Evolutionary conservation across 1,284 basidiomycete genomes (phyloP), one percentile per base, ranked within the genome.

Genomic region (Cyathus olla): DNA sequence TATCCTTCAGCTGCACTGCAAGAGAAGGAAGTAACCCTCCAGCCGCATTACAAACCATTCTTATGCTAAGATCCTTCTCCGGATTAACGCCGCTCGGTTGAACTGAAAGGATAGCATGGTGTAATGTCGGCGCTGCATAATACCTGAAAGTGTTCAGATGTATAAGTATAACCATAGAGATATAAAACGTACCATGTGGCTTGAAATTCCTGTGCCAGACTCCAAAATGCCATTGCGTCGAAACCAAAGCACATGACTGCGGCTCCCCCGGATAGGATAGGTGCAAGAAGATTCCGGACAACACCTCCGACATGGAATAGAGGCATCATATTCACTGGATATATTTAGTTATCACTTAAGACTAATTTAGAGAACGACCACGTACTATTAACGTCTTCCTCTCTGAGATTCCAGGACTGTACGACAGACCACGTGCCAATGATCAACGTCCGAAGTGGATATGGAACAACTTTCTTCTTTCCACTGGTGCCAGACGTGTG

Each of bases 251-350:
- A 89, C 71, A 91, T 85, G 61, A 90, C 86, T 3, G 87, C 82
- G 62, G 83, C 84, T 9, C 87, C 87, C 4, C 87, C 85, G 21
- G 87, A 85, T 44, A 87, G 78, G 6, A 90, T 73, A 1, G 89
- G 87, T 9, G 89, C 85, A 21, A 90, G 80, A 26, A 91, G 79
- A 64, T 88, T 90, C 57, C 87, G 86, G 29, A 90, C 82, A 48
- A 90, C 85, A 37, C 89, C 89, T 56, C 89, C 88, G 21, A 90
- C 88, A 67, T 90, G 90, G 77, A 90, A 91, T 31, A 90, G 81
- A 28, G 89, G 89, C 90, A 91, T 91, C 80, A 91, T 90, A 64
- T 85, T 85, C 70, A 84, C 83, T 84, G 59, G 27, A 48, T 39
- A 55, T 26, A 24, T 35, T 49, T 50, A 50, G 48, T 24, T 27